Base-by-base conservation (phyloP, 495 filamentous ascomycete species). In the Lentithecium fluviatile region DNA sequence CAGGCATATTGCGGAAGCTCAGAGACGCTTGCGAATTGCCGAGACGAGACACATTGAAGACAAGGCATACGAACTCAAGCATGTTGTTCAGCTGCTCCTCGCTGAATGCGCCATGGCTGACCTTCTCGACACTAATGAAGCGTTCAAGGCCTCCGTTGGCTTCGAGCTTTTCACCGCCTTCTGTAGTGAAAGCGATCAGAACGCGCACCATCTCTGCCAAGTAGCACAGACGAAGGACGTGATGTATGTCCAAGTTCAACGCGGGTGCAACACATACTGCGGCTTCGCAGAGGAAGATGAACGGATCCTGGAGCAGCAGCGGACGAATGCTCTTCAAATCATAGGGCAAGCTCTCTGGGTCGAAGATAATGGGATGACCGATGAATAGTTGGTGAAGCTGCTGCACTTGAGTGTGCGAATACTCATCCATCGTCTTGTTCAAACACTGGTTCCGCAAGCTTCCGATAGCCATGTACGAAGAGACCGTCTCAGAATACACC, bases 141-240 rank as follows among this genome's bases (percentile, higher is more conserved):
- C 34, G 53, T 51, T 51, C 45, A 15, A 21, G 24, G 10, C 23
- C 11, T 40, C 43, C 26, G 20, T 56, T 20, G 6, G 46, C 56
- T n/a, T 60, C 29, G 29, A 43, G 24, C 24, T 29, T 21, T n/a
- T 47, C 55, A 38, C 10, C 45, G 7, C 19, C 29, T 10, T 56
- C 57, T 10, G 26, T 38, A 21, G 37, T 38, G 49, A 65, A 75
- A 5, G 76, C 78, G 24, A 87, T 61, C 42, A 81, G 75, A 2
- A 90, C 88, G 74, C 95, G 94, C 43, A 91, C 85, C 43, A 97
- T 83, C 74, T 99, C 93, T 25, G 90, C 89, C 37, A 95, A 79
- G 69, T 95, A 97, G 76, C 94, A 97, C 56, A 97, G 80, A 12
- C 88, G 88, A 26, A 97, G 75, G 15, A 97, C 67, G 74, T 96